phyloP scores from a whole-genome alignment of 257 asterid species.

The Solanum acaule region DNA sequence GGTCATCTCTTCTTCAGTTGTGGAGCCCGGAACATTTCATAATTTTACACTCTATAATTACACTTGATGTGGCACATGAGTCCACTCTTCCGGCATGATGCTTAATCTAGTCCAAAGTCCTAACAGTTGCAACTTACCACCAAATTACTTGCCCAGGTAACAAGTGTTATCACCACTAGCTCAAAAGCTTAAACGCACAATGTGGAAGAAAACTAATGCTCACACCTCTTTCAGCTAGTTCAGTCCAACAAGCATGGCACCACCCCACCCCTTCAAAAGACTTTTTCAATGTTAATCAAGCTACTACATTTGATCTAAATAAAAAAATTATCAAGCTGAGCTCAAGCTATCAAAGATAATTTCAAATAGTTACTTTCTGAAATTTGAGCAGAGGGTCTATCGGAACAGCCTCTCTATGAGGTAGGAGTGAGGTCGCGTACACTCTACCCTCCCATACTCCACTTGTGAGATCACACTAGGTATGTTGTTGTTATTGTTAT shows the following conservation, averaged over 20 bases:
- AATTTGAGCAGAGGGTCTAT: not conserved
- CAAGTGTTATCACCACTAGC: not conserved
- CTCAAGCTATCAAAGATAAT: not conserved
- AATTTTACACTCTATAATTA: not conserved
- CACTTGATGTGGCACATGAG: not conserved
- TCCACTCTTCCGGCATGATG: not conserved
- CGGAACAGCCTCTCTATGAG: not conserved
- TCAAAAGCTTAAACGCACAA: not conserved
- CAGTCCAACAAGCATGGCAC: not conserved
- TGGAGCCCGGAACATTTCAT: not conserved
- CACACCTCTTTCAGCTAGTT: not conserved
- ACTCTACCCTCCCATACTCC: not conserved
- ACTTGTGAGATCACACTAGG: not conserved
- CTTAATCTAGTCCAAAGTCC: not conserved
- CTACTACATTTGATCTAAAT: not conserved
- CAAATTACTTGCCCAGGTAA: not conserved
- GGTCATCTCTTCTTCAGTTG: not conserved
- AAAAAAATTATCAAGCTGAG: not conserved
- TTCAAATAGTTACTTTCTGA: not conserved
- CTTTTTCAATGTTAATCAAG: not conserved
- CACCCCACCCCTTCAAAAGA: not conserved
- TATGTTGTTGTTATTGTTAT: not conserved
- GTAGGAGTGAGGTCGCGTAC: not conserved
- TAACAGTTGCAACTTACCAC: not conserved
- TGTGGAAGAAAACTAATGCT: not conserved